Percentiles rank a stretch among this genome's conserved stretches.
Conservation (phyloP, 106 monocot genomes). For the Posidonia australis region DNA sequence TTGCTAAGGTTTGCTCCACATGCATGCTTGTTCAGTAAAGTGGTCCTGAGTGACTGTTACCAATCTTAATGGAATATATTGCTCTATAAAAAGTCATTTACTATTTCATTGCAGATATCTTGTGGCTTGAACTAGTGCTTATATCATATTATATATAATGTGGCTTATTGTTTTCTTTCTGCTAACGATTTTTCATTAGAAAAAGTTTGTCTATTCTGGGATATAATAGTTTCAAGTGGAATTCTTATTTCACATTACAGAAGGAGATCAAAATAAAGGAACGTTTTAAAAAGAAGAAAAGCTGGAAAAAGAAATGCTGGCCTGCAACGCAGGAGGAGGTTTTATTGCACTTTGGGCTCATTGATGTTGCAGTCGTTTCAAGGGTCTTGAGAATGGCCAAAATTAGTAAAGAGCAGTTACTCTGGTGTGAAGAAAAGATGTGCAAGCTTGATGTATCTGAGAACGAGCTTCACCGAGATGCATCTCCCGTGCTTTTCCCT, state of each 20-base stretch:
- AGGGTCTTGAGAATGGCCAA: conserved; percentile 74
- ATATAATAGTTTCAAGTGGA: not conserved
- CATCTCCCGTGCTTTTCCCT: conserved; percentile 69
- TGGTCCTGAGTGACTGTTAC: no score
- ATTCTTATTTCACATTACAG: conserved; percentile 25
- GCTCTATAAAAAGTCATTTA: not conserved
- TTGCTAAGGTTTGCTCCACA: no score
- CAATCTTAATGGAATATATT: no score
- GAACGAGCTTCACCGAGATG: conserved; percentile 43
- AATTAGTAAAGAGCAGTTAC: conserved; percentile 71
- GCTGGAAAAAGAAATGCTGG: conserved; percentile 56
- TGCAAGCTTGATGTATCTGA: conserved; percentile 65
- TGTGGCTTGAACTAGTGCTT: no score
- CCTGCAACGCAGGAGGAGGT: conserved; percentile 39
- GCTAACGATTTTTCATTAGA: not conserved
- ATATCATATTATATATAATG: no score
- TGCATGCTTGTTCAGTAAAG: no score
- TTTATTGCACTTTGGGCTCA: conserved; percentile 46
- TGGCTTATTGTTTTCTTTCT: not conserved
- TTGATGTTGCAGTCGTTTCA: conserved; percentile 60
- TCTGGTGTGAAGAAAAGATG: conserved; percentile 99
- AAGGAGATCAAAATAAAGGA: conserved; percentile 79
- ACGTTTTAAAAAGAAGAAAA: conserved; percentile 48
- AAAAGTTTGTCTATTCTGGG: not conserved
- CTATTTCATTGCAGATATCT: no score